Evolutionary conservation across 2,329 filamentous ascomycete genomes (phyloP), one percentile per base, ranked within the genome.

Genomic region (Didymosphaeria variabile): DNA sequence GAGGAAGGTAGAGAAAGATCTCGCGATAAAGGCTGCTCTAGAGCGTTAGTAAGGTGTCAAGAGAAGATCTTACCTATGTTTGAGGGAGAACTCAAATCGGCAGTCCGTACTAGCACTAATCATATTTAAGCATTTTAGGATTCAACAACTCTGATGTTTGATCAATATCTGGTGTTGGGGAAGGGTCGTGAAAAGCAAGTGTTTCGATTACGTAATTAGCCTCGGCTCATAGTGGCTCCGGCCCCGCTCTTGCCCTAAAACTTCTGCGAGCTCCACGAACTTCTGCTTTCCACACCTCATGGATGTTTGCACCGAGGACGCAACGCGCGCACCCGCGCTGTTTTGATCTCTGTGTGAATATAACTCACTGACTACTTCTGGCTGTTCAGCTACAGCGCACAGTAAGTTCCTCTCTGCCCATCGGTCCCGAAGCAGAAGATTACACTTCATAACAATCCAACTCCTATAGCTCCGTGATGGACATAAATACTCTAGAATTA

Each of bases 391-490:
- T 32, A 26, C 15, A n/a, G 46, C 51, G 59, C 50, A 32, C 31
- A 44, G 60, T 62, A 58, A 56, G 56, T 55, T 58, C 34, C 31
- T 26, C 13, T 32, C 46, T 47, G 54, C 54, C 55, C 55, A 53
- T 44, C 52, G 31, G 52, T 61, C 57, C 56, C 38, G 51, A 61
- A 58, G 72, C 76, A 77, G 77, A 83, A 77, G 82, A 84, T 79
- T 79, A 76, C 57, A 56, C 49, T 62, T 64, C 53, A 70, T 70
- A 84, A 85, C 83, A 86, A 86, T 86, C 84, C 84, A 86, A 86
- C 77, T 82, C 85, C 85, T 83, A 86, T 79, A 80, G 73, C 72
- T 67, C 78, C 79, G 74, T 86, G 84, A 82, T 82, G 84, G 84
- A 85, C 74, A 73, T 72, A 67, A 65, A 73, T 72, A 80, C 80